Percentiles rank a stretch among this genome's conserved stretches.
Evolutionary conservation across 345 rosid genomes (phyloP).

Genomic region (Rubroshorea leprosula): DNA sequence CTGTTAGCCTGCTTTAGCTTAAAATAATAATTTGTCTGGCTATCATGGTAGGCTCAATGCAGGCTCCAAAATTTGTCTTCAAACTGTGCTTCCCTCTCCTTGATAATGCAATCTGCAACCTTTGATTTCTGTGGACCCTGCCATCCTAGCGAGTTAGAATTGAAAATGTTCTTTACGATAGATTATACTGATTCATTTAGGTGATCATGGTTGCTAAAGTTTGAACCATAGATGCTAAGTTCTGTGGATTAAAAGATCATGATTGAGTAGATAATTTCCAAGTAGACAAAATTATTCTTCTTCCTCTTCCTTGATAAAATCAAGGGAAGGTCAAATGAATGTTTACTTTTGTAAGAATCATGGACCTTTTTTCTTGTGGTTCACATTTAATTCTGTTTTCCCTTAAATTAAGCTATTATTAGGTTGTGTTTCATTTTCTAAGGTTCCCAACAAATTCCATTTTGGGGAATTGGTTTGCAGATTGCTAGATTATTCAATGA

Average conservation of each 20-base stretch:
- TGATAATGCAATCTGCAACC: too few species aligned
- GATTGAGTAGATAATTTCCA: too few species aligned
- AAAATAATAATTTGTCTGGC: not conserved
- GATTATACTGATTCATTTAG: not conserved
- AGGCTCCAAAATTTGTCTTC: not conserved
- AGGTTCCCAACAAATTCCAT: constrained; percentile 8
- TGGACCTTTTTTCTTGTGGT: not conserved
- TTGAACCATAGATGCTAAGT: too few species aligned
- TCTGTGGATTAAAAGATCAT: too few species aligned
- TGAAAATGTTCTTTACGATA: not conserved
- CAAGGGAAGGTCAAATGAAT: too few species aligned
- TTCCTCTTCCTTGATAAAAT: too few species aligned
- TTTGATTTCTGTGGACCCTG: too few species aligned
- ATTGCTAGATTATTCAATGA: constrained; percentile 76
- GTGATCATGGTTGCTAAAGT: too few species aligned
- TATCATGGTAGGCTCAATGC: not conserved
- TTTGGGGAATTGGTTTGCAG: constrained; percentile 28
- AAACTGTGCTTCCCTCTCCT: too few species aligned
- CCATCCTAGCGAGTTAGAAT: not conserved
- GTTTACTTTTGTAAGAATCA: not conserved
- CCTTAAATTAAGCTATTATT: not conserved
- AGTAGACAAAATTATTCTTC: too few species aligned
- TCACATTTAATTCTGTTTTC: not conserved
- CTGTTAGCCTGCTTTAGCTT: not conserved
- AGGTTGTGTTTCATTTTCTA: constrained; percentile 5